phyloP scores from a whole-genome alignment of 2,329 filamentous ascomycete genomes.

The Aspergillus clavatus region DNA sequence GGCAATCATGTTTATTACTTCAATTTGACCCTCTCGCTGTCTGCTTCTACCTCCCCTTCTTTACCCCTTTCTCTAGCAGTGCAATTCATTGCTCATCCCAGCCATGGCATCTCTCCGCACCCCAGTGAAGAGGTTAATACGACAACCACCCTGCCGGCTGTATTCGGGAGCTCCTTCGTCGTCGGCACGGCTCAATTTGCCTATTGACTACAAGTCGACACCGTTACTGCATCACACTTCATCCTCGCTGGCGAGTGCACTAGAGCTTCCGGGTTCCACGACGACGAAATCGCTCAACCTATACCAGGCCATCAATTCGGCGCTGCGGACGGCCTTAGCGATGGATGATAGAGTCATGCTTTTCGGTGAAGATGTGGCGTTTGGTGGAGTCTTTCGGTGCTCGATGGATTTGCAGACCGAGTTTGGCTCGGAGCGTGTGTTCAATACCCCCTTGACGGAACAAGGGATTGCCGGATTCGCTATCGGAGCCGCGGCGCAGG shows the following conservation, averaged over 20 bases:
- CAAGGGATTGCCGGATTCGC: conserved; percentile 94
- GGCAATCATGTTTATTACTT: too few relatives aligned
- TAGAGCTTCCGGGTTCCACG: conserved; percentile 68
- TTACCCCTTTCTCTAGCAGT: not conserved
- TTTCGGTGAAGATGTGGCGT: conserved; percentile 95
- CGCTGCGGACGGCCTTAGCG: conserved; percentile 73
- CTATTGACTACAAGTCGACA: conserved; percentile 80
- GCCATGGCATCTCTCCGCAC: conserved; percentile 11
- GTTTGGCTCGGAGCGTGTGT: conserved; percentile 82
- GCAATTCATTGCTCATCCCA: not conserved
- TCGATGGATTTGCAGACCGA: conserved; percentile 85
- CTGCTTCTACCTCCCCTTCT: not conserved
- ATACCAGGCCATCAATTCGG: conserved; percentile 90
- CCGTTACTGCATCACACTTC: conserved; percentile 76
- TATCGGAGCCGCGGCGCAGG: conserved; percentile 82
- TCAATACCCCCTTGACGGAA: conserved; percentile 92
- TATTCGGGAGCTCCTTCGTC: conserved; percentile 47
- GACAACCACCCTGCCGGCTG: conserved; percentile 21
- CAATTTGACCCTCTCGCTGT: not conserved
- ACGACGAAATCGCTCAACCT: conserved; percentile 84
- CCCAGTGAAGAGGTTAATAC: conserved; percentile 8
- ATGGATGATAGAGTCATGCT: conserved; percentile 81
- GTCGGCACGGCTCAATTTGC: conserved; percentile 67
- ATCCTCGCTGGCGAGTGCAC: conserved; percentile 63
- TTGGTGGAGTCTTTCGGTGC: conserved; percentile 93